A percentile compares a stretch with the other conserved stretches of the same genome.
phyloP scores from a whole-genome alignment of 192 early-diverging fungal species.

The Gigaspora rosea region DNA sequence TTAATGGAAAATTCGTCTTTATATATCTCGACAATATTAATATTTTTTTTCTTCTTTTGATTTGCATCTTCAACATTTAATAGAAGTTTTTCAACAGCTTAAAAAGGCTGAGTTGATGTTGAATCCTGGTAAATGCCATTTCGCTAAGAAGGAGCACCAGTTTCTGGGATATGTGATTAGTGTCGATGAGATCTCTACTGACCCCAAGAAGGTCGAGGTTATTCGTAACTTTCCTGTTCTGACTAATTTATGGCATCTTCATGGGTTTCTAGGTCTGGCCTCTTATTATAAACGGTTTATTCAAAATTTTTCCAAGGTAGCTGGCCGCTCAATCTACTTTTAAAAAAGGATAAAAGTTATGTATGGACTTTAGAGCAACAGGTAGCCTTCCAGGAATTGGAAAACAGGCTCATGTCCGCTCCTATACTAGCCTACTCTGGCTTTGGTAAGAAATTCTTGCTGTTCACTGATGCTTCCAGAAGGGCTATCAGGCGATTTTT shows the following conservation, averaged over 20 bases:
- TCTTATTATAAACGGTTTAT: no score
- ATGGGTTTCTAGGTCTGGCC: no score
- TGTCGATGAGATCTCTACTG: not conserved
- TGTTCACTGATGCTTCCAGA: not conserved
- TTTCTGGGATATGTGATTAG: constrained; percentile 27
- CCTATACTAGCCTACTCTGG: not conserved
- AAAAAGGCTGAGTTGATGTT: no score
- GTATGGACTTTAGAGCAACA: not conserved
- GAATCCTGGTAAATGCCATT: no score
- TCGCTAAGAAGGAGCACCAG: not conserved
- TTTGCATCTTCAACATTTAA: no score
- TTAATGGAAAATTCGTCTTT: constrained; percentile 30
- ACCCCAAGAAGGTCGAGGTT: constrained; percentile 7
- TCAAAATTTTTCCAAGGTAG: no score
- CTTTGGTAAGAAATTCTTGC: not conserved
- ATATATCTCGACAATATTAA: no score
- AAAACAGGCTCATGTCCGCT: not conserved
- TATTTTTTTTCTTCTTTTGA: no score
- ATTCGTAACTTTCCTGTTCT: constrained; percentile 16
- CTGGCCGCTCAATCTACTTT: not conserved
- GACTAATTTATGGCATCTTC: constrained; percentile 23
- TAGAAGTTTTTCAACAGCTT: no score
- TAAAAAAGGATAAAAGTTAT: not conserved
- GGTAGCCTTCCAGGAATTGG: not conserved
- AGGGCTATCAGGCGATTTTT: not conserved